phyloP scores from a whole-genome alignment of 805 yeast genomes.

The Hanseniaspora valbyensis region DNA sequence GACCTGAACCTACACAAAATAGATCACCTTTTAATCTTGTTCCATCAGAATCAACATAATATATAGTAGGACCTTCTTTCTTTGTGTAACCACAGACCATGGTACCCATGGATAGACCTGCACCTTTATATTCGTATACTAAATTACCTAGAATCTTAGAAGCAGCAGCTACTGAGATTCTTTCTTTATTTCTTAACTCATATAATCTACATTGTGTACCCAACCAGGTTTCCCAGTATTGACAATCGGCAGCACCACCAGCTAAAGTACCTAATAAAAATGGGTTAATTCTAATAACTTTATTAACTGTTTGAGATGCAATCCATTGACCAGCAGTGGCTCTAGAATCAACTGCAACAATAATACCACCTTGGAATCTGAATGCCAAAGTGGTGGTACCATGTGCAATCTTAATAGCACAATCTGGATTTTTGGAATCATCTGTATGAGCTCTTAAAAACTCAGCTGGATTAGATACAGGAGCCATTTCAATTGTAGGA shows the following conservation, averaged over 20 bases:
- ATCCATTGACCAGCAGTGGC: slow-evolving; percentile 98
- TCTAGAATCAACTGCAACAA: slow-evolving; percentile 94
- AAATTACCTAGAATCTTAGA: slow-evolving; percentile 83
- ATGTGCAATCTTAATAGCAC: slow-evolving; percentile 91
- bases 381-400: slow-evolving; percentile 98
- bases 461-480: slow-evolving; percentile 78
- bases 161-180: slow-evolving; percentile 94
- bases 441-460: slow-evolving; percentile 97
- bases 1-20: slow-evolving; percentile 98
- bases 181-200: slow-evolving; percentile 86
- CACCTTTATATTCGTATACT: slow-evolving; percentile 88
- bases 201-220: slow-evolving; percentile 93
- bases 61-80: slow-evolving; percentile 90
- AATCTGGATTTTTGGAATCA: slow-evolving; percentile 83
- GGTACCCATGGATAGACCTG: slow-evolving; percentile 98
- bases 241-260: slow-evolving; percentile 99
- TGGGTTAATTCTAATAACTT: slow-evolving; percentile 93
- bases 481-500: slow-evolving; percentile 65
- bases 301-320: slow-evolving; percentile 94
- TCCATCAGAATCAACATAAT: slow-evolving; percentile 95
- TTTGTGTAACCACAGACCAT: slow-evolving; percentile 96
- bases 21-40: slow-evolving; percentile 87
- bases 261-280: slow-evolving; percentile 95
- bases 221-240: slow-evolving; percentile 98
- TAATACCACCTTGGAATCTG: slow-evolving; percentile 88